A percentile compares a stretch with the other conserved stretches of the same genome.
Conservation (phyloP, 169 alveolate genomes). For the Cryptosporidium muris region DNA sequence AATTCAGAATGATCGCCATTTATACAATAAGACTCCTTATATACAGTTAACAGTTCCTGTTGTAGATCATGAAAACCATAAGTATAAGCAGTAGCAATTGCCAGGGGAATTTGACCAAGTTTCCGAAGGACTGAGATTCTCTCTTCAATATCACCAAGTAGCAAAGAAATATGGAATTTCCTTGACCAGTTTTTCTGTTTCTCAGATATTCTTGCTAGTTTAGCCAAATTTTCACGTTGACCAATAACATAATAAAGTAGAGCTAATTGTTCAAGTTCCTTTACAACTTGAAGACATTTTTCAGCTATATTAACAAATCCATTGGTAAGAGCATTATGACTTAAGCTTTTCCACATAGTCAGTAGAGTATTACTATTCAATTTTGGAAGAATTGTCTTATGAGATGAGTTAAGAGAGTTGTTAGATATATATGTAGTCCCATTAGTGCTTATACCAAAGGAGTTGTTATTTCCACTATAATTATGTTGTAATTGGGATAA, state of each 20-base stretch:
- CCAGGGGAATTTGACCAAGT: constrained; percentile 51
- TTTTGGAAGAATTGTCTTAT: constrained; percentile 54
- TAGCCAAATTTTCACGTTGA: constrained; percentile 59
- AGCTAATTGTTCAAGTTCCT: constrained; percentile 50
- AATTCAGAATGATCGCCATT: constrained; percentile 63
- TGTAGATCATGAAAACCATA: constrained; percentile 50
- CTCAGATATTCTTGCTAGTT: constrained; percentile 36
- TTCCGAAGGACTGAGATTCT: constrained; percentile 35
- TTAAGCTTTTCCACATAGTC: constrained; percentile 63
- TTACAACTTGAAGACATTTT: constrained; percentile 54
- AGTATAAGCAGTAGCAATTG: constrained; percentile 57
- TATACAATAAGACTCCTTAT: constrained; percentile 47
- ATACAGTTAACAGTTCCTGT: constrained; percentile 55
- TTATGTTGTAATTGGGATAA: constrained; percentile 78
- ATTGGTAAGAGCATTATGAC: constrained; percentile 49
- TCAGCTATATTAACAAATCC: constrained; percentile 66
- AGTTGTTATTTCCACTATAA: background rate
- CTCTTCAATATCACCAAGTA: constrained; percentile 40
- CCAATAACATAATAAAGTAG: constrained; percentile 61
- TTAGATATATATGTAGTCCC: background rate
- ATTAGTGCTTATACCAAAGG: no score
- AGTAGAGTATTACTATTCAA: constrained; percentile 19
- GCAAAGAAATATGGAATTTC: constrained; percentile 48
- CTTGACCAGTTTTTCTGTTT: constrained; percentile 63
- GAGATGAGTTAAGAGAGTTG: background rate